Evolutionary conservation across 2,329 filamentous ascomycete species (phyloP).

Genomic region (Pezicula neosporulosa): DNA sequence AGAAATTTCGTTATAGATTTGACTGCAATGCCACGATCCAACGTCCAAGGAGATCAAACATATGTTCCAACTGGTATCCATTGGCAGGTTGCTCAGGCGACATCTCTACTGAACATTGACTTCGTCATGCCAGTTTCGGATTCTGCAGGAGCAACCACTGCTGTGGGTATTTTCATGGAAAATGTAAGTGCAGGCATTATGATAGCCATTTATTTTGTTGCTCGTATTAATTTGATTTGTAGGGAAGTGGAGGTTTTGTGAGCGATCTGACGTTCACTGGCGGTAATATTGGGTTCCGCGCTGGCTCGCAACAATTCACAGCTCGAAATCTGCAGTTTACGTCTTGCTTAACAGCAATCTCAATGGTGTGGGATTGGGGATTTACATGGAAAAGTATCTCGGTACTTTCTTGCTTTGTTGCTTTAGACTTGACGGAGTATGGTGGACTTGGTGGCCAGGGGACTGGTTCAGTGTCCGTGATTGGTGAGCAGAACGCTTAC

Average conservation of each 20-base stretch:
- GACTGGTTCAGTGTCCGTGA: too few species aligned
- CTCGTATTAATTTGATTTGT: not conserved
- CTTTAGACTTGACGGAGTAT: not conserved
- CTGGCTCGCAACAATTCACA: slow-evolving; percentile 50
- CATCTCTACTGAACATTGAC: slow-evolving; percentile 55
- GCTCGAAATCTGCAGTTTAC: slow-evolving; percentile 65
- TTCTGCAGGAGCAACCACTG: not conserved
- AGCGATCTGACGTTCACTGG: slow-evolving; percentile 56
- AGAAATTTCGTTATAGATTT: slow-evolving; percentile 54
- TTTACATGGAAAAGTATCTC: slow-evolving; percentile 40
- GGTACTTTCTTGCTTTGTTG: not conserved
- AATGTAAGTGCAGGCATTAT: slow-evolving; percentile 50
- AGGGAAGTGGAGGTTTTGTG: slow-evolving; percentile 45
- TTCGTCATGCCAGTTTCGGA: slow-evolving; percentile 42
- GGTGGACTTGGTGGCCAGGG: not conserved
- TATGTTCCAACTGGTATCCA: slow-evolving; percentile 34
- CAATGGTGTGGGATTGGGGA: slow-evolving; percentile 52
- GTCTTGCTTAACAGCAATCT: slow-evolving; percentile 48
- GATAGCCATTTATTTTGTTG: not conserved
- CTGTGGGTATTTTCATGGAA: slow-evolving; percentile 46
- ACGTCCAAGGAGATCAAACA: slow-evolving; percentile 46
- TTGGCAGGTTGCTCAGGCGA: slow-evolving; percentile 51
- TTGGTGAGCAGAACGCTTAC: too few species aligned
- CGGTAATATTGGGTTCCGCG: slow-evolving; percentile 54
- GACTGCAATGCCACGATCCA: slow-evolving; percentile 20